Percentiles rank a stretch among this genome's conserved stretches.
Evolutionary conservation across 2,329 filamentous ascomycete species (phyloP).

Genomic region (Grosmannia huntii): DNA sequence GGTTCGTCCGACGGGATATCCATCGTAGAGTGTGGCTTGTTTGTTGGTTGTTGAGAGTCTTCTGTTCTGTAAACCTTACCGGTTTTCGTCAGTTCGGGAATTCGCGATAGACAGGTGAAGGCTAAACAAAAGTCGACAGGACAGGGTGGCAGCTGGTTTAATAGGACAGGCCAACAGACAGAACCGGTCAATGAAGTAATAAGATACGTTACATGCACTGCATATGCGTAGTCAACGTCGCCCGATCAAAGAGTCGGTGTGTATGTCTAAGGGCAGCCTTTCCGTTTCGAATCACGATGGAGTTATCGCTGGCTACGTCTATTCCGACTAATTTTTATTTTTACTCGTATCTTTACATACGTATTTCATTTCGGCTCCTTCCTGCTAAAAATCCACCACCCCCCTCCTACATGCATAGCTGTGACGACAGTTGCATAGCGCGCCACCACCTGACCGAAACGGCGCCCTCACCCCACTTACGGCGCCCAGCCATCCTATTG

Average conservation of each 20-base stretch:
- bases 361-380: neutral
- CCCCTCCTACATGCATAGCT: no score
- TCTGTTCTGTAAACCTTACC: neutral
- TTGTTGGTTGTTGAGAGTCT: neutral
- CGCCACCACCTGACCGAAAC: neutral
- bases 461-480: neutral
- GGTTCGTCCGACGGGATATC: slow-evolving; percentile 10
- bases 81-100: neutral
- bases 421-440: neutral
- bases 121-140: neutral
- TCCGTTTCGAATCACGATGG: neutral
- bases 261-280: neutral
- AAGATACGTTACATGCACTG: neutral
- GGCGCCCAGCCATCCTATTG: neutral
- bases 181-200: neutral
- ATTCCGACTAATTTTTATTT: neutral
- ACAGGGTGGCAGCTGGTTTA: neutral
- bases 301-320: neutral
- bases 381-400: neutral
- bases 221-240: neutral
- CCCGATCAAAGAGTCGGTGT: neutral
- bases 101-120: neutral
- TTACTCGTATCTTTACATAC: neutral
- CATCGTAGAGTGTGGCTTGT: slow-evolving; percentile 2
- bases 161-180: neutral